Percentiles rank a stretch among this genome's conserved stretches.
phyloP scores from a whole-genome alignment of 129 eudicot genomes.

The Calendula officinalis region DNA sequence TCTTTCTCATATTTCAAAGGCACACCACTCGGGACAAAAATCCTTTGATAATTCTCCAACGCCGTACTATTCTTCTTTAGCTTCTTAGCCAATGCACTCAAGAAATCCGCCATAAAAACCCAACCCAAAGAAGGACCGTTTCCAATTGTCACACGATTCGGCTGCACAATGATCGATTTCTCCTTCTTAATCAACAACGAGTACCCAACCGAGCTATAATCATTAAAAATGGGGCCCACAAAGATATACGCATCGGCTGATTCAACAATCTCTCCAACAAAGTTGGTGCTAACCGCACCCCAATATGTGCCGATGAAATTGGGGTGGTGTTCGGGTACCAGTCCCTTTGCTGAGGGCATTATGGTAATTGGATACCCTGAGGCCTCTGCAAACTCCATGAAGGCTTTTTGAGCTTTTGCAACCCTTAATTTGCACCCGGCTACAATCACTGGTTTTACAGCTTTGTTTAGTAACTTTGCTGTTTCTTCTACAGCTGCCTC shows the following conservation, averaged over 20 bases:
- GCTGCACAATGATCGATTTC: slow-evolving; percentile 63
- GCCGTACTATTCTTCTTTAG: slow-evolving; percentile 72
- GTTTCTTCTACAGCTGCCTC: slow-evolving; percentile 90
- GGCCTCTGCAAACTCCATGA: slow-evolving; percentile 64
- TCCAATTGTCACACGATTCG: slow-evolving; percentile 72
- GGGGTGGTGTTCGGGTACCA: slow-evolving; percentile 76
- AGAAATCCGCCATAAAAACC: slow-evolving; percentile 82
- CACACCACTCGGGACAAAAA: slow-evolving; percentile 71
- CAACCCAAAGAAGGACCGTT: slow-evolving; percentile 85
- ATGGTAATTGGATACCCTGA: slow-evolving; percentile 80
- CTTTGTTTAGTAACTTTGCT: slow-evolving; percentile 66
- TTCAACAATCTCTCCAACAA: slow-evolving; percentile 80
- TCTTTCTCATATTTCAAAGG: slow-evolving; percentile 46
- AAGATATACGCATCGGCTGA: slow-evolving; percentile 83
- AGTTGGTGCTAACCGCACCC: slow-evolving; percentile 82
- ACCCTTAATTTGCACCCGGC: slow-evolving; percentile 71
- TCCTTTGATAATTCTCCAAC: slow-evolving; percentile 64
- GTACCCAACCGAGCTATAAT: slow-evolving; percentile 92
- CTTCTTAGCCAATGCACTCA: slow-evolving; percentile 65
- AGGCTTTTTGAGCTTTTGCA: slow-evolving; percentile 63
- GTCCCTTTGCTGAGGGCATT: slow-evolving; percentile 87
- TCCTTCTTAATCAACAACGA: slow-evolving; percentile 76
- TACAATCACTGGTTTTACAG: slow-evolving; percentile 80
- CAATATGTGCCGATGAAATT: slow-evolving; percentile 83
- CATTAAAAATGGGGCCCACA: slow-evolving; percentile 86